These are phyloP conservation scores for Geosmithia putterillii DNA, from an alignment of 2,329 filamentous ascomycete genomes.

Conservation along the genomic window DNA sequence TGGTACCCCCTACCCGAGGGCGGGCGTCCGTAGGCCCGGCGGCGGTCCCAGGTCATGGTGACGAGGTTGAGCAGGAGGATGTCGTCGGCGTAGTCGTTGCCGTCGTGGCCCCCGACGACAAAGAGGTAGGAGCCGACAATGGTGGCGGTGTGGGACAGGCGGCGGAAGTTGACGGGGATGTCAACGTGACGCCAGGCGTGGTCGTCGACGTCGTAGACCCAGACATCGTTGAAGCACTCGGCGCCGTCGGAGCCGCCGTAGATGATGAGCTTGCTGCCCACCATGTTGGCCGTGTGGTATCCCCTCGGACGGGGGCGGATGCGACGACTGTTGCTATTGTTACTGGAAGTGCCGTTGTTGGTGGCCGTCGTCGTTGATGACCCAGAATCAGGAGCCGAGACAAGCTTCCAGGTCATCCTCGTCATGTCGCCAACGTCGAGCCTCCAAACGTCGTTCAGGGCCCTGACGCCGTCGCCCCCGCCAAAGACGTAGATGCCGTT, in stretches of 20 bases:
- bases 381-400: constrained; percentile 32
- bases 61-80: constrained; percentile 57
- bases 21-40: constrained; percentile 50
- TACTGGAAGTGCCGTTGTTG: too few relatives aligned
- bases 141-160: constrained; percentile 56
- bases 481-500: constrained; percentile 63
- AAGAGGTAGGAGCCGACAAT: constrained; percentile 60
- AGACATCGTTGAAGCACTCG: constrained; percentile 62
- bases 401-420: constrained; percentile 58
- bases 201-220: constrained; percentile 58
- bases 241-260: constrained; percentile 59
- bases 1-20: constrained; percentile 56
- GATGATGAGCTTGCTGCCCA: constrained; percentile 59
- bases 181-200: constrained; percentile 45
- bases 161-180: constrained; percentile 48
- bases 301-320: constrained; percentile 44
- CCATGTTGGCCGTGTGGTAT: constrained; percentile 64
- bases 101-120: constrained; percentile 58
- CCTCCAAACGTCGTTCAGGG: constrained; percentile 62
- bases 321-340: too few relatives aligned
- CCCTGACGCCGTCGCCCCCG: constrained; percentile 57
- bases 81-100: constrained; percentile 57
- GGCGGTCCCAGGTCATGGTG: constrained; percentile 62
- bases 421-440: constrained; percentile 53
- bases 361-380: not conserved